These are phyloP conservation scores for Hyaloscypha variabilis DNA, from an alignment of 495 filamentous ascomycete genomes.

Conservation along the genomic window DNA sequence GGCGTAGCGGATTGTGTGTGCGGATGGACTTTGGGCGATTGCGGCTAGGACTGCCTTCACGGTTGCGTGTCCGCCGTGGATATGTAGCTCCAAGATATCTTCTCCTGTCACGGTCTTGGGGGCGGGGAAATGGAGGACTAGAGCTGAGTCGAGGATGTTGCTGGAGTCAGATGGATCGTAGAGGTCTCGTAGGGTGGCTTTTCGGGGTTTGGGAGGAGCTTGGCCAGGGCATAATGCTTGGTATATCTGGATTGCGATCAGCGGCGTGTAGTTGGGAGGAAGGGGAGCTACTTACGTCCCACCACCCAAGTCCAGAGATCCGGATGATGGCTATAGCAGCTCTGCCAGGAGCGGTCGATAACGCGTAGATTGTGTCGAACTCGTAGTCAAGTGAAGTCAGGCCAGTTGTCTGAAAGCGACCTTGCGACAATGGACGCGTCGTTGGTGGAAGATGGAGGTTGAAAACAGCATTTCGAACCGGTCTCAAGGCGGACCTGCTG, in stretches of 20 bases:
- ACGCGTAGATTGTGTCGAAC: constrained; percentile 81
- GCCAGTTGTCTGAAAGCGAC: constrained; percentile 1
- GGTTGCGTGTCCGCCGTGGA: constrained; percentile 90
- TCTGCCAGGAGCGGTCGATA: constrained; percentile 84
- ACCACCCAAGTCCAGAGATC: constrained; percentile 78
- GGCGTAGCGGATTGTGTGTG: constrained; percentile 74
- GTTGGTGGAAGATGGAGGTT: background rate
- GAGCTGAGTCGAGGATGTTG: constrained; percentile 75
- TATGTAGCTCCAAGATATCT: constrained; percentile 87
- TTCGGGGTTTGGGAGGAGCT: constrained; percentile 67
- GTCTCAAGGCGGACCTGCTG: background rate
- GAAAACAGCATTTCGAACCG: background rate
- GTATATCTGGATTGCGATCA: constrained; percentile 64
- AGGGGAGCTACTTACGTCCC: constrained; percentile 52
- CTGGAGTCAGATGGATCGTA: constrained; percentile 57
- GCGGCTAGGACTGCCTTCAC: constrained; percentile 82
- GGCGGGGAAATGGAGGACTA: constrained; percentile 85
- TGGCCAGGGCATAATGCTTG: constrained; percentile 68
- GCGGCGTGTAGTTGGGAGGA: constrained; percentile 1
- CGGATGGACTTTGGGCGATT: constrained; percentile 50
- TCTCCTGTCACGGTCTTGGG: constrained; percentile 90
- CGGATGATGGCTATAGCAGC: constrained; percentile 92
- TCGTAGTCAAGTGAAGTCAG: background rate
- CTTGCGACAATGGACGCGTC: background rate
- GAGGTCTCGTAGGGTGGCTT: constrained; percentile 76